These are phyloP conservation scores for Prosopis cineraria DNA, from an alignment of 306 rosid species.

Conservation along the genomic window DNA sequence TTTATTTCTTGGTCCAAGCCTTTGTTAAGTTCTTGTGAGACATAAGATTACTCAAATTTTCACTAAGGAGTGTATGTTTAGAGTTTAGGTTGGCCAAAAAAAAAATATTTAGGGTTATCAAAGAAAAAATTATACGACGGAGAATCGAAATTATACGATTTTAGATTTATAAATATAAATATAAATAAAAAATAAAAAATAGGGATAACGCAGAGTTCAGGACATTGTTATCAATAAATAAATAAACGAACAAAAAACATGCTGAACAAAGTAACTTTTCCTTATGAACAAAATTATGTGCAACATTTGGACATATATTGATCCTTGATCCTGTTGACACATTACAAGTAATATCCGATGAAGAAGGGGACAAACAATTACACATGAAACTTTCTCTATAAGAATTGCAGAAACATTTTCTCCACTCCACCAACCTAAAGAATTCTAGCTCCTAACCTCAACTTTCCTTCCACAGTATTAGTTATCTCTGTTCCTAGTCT, in stretches of 20 bases:
- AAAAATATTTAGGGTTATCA: too few species aligned
- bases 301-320: conserved; percentile 10
- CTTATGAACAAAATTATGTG: conserved; percentile 23
- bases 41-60: too few species aligned
- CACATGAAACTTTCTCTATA: background rate
- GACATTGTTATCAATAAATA: background rate
- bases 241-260: background rate
- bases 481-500: conserved; percentile 48
- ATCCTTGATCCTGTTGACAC: background rate
- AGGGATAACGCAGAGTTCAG: too few species aligned
- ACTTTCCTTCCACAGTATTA: conserved; percentile 56
- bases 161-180: too few species aligned
- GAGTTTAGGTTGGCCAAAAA: too few species aligned
- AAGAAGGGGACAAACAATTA: conserved; percentile 4
- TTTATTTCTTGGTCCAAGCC: too few species aligned
- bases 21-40: too few species aligned
- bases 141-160: too few species aligned
- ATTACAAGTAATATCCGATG: background rate
- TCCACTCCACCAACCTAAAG: conserved; percentile 49
- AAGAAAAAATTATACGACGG: too few species aligned
- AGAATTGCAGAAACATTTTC: conserved; percentile 49
- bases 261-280: background rate
- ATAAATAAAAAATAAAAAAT: too few species aligned
- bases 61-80: too few species aligned
- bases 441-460: conserved; percentile 57